Percentiles rank a stretch among this genome's conserved stretches.
phyloP scores from a whole-genome alignment of 2,329 filamentous ascomycete genomes.

The Xylariales sp. region DNA sequence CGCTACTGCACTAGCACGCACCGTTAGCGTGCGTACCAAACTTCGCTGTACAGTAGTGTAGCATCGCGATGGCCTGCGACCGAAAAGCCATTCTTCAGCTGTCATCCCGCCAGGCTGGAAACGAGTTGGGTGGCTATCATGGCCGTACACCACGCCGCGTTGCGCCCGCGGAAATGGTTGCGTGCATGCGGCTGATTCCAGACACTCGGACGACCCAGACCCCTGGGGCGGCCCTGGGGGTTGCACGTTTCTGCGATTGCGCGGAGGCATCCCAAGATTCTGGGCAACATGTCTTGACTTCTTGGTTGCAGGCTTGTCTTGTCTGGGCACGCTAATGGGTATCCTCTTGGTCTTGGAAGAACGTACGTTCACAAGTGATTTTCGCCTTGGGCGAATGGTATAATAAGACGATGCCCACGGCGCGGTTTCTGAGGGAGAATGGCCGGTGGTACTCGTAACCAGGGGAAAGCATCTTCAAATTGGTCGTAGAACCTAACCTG shows the following conservation, averaged over 20 bases:
- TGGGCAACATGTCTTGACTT: conserved; percentile 25
- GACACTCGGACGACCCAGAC: conserved; percentile 25
- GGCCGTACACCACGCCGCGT: conserved; percentile 2
- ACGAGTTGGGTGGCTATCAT: conserved; percentile 8
- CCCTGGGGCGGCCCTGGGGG: neutral
- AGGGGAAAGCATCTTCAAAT: conserved; percentile 2
- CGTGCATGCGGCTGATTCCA: conserved; percentile 21
- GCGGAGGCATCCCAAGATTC: conserved; percentile 16
- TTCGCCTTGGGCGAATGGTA: conserved; percentile 6
- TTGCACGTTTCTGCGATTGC: neutral
- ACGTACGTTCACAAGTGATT: neutral
- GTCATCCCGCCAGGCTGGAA: conserved; percentile 24
- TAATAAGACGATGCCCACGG: conserved; percentile 26
- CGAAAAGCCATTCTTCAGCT: conserved; percentile 25
- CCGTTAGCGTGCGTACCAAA: conserved; percentile 14
- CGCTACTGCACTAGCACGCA: neutral
- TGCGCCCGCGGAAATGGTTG: conserved; percentile 14
- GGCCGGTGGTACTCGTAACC: neutral
- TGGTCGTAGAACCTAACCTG: neutral
- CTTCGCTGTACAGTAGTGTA: neutral
- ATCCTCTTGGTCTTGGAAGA: conserved; percentile 2
- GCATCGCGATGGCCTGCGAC: neutral
- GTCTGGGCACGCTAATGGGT: conserved; percentile 26
- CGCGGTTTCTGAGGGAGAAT: neutral
- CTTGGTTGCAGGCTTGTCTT: conserved; percentile 28